Percentiles rank a stretch among this genome's conserved stretches.
phyloP scores from a whole-genome alignment of 306 rosid genomes.

The Gastrolobium villosum region DNA sequence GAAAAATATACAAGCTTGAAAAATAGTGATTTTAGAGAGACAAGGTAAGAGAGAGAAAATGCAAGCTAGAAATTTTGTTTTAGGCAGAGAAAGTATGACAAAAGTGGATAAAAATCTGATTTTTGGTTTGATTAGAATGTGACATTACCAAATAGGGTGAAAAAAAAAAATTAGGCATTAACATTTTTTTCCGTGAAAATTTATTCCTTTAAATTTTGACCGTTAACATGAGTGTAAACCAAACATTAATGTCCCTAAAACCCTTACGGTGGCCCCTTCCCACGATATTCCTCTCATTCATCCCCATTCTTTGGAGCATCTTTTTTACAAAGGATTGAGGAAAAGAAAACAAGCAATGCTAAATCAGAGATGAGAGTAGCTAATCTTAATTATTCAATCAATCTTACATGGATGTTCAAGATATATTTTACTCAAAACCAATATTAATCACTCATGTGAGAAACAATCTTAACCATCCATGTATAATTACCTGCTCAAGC shows the following conservation, averaged over 20 bases:
- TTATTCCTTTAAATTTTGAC: background rate
- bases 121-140: background rate
- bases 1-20: background rate
- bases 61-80: background rate
- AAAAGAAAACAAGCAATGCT: constrained; percentile 20
- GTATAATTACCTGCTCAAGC: constrained; percentile 84
- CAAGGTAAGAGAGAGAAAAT: background rate
- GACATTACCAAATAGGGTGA: background rate
- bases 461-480: background rate
- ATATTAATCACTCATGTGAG: background rate
- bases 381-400: background rate
- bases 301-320: background rate
- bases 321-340: constrained; percentile 12
- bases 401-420: background rate
- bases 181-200: background rate
- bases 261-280: constrained; percentile 7
- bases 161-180: background rate
- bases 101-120: background rate
- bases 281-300: background rate
- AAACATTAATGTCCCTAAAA: constrained; percentile 17
- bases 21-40: background rate
- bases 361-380: background rate
- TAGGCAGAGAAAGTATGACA: background rate
- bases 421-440: background rate
- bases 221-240: background rate